Base-by-base conservation (phyloP, 1,284 basidiomycete species). In the Calocybe gambosa region DNA sequence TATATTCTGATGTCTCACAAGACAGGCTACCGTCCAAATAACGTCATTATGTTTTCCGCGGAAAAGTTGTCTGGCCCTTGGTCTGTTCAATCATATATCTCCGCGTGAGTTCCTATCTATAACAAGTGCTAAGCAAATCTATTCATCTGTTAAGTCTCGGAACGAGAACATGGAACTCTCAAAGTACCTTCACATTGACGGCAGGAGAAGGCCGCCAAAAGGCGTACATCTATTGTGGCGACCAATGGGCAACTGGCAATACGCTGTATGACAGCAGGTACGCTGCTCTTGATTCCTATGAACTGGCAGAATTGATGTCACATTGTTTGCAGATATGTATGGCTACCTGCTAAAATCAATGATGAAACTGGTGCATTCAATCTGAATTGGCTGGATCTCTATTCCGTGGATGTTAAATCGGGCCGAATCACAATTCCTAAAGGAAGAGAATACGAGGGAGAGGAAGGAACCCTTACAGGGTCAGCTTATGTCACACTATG, bases 121-220 rank as follows among this genome's bases (percentile, higher is more conserved):
- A 16, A 25, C 9, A n/a, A 13, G 9, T 3, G 16, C 9, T 9
- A 20, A 45, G 20, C 10, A 20, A 15, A 35, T 34, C 10, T 9
- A 13, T 9, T 20, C 5, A 15, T 16, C 13, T 35, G 3, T 9
- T 25, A 36, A 57, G 55, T 1, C 50, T 55, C 13, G 59, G 59
- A 2, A 61, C 60, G 2, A 54, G 57, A 39, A 63, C 61, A 10
- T 65, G 55, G 54, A 61, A 62, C 39, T 59, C 61, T 1, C 62
- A 63, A 42, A 61, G 57, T 36, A 61, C 58, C 15, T 59, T 62
- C 41, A 55, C 55, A 19, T 47, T 63, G 29, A 56, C 47, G 25
- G 57, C 59, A 18, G 46, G 51, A 33, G 60, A 58, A 36, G 54
- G 51, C 9, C 47, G 47, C 15, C 42, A 46, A 36, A 62, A 57